Percentiles rank a stretch among this genome's conserved stretches.
Conservation (phyloP, 805 yeast species). For the Kluyveromyces lactis region DNA sequence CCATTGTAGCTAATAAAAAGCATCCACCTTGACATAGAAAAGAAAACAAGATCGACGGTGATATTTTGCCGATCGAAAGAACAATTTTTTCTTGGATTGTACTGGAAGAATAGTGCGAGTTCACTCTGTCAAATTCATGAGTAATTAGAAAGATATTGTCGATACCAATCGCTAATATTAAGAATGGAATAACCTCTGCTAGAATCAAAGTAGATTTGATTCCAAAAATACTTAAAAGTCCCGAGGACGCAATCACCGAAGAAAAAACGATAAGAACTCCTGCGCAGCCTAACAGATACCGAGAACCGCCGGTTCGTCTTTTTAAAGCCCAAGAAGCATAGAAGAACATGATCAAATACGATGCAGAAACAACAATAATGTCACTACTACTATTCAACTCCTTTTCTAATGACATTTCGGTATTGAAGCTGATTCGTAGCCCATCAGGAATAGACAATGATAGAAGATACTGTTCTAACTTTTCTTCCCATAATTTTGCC, state of each 20-base stretch:
- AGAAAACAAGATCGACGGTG: constrained; percentile 80
- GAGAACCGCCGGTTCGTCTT: constrained; percentile 33
- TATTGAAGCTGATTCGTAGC: constrained; percentile 60
- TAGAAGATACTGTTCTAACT: constrained; percentile 48
- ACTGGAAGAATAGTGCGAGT: constrained; percentile 38
- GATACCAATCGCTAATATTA: constrained; percentile 91
- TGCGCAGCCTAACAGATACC: constrained; percentile 70
- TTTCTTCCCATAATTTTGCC: constrained; percentile 58
- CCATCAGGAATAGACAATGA: constrained; percentile 48
- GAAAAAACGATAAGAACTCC: constrained; percentile 77
- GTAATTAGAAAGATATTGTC: constrained; percentile 86
- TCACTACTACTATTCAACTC: constrained; percentile 83
- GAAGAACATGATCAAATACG: constrained; percentile 79
- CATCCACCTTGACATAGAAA: constrained; percentile 73
- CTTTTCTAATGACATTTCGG: constrained; percentile 76
- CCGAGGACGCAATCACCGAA: constrained; percentile 78
- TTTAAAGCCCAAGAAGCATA: constrained; percentile 75
- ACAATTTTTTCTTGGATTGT: constrained; percentile 52
- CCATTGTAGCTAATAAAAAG: constrained; percentile 68
- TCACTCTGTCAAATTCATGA: constrained; percentile 61
- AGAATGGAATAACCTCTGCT: constrained; percentile 93
- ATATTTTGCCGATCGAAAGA: constrained; percentile 60
- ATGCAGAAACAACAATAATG: constrained; percentile 54
- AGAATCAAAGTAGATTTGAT: constrained; percentile 82
- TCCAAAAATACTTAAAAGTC: constrained; percentile 67